These are phyloP conservation scores for Coniochaeta hoffmannii DNA, from an alignment of 2,329 filamentous ascomycete species.

Conservation along the genomic window DNA sequence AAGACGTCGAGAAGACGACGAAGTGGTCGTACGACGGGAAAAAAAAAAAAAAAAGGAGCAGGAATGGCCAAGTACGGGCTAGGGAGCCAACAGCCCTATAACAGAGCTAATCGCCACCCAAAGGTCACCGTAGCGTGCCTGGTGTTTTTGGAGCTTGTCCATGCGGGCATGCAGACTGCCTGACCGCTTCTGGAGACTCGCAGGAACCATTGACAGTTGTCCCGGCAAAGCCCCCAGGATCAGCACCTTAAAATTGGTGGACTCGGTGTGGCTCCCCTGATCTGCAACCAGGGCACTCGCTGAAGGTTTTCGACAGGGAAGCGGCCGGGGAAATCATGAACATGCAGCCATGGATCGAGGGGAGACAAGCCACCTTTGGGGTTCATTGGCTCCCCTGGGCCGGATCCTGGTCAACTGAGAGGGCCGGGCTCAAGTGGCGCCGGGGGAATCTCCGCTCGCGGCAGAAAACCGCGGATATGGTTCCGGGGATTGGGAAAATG, in stretches of 20 bases:
- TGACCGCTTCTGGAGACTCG: neutral
- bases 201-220: too few species aligned
- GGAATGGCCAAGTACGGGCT: too few species aligned
- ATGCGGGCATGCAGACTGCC: too few species aligned
- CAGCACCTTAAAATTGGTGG: neutral
- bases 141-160: too few species aligned
- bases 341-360: neutral
- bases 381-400: neutral
- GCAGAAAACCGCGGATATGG: neutral
- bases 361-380: neutral
- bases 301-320: neutral
- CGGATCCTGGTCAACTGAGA: neutral
- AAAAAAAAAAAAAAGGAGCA: neutral
- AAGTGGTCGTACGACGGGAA: neutral
- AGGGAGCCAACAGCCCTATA: too few species aligned
- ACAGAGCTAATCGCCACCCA: too few species aligned
- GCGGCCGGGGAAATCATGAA: neutral
- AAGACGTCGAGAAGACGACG: neutral
- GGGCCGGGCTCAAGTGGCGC: neutral
- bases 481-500: neutral
- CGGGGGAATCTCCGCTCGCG: neutral
- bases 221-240: neutral
- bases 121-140: too few species aligned
- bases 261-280: neutral
- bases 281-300: neutral